Conservation (phyloP, 1,284 basidiomycete genomes). For the Ustilago cynodontis region DNA sequence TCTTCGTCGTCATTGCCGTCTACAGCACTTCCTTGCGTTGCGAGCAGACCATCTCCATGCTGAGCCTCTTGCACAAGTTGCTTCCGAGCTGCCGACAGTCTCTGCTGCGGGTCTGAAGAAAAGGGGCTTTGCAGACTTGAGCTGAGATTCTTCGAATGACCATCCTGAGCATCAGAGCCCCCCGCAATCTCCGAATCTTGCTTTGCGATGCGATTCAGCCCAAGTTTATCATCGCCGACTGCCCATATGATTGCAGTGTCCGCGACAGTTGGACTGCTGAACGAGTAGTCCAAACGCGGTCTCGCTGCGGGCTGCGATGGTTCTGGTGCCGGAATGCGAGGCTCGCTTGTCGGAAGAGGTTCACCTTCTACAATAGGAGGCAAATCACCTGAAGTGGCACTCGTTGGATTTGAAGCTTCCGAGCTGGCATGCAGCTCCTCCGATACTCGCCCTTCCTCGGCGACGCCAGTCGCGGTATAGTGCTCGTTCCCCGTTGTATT, state of each 20-base stretch:
- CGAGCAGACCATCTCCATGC: constrained; percentile 7
- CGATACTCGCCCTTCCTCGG: not conserved
- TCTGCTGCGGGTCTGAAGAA: constrained; percentile 7
- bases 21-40: constrained; percentile 17
- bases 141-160: not conserved
- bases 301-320: not conserved
- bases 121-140: not conserved
- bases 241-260: not conserved
- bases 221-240: not conserved
- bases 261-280: constrained; percentile 22
- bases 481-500: not conserved
- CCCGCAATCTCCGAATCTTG: not conserved
- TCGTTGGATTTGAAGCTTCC: constrained; percentile 7
- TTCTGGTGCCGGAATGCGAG: not conserved
- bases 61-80: constrained; percentile 24
- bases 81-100: constrained; percentile 16
- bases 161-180: not conserved
- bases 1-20: constrained; percentile 10
- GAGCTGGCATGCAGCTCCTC: constrained; percentile 9
- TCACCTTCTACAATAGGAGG: constrained; percentile 21
- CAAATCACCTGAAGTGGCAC: constrained; percentile 4
- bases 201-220: not conserved
- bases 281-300: constrained; percentile 19
- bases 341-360: constrained; percentile 6
- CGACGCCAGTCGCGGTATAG: not conserved